Evolutionary conservation across 768 basidiomycete genomes (phyloP).

Genomic region (Cubamyces lactineus): DNA sequence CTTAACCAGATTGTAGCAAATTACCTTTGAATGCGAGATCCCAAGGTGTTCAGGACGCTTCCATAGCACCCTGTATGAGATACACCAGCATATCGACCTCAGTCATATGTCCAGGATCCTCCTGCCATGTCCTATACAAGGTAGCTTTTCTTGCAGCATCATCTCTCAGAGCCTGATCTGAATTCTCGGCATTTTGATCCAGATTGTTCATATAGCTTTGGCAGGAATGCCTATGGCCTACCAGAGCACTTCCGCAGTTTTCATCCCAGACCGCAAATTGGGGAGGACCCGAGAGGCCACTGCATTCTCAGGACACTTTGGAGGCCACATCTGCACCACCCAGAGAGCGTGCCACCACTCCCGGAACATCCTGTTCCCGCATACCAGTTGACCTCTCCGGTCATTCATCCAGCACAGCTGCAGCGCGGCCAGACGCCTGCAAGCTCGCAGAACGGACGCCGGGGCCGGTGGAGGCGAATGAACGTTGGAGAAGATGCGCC

Average conservation of each 20-base stretch:
- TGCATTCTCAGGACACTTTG: neutral
- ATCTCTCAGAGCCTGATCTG: neutral
- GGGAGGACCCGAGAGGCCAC: neutral
- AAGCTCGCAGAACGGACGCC: neutral
- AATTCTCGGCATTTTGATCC: neutral
- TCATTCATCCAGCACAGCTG: neutral
- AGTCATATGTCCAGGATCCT: conserved; percentile 24
- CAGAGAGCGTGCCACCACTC: neutral
- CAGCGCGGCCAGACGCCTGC: neutral
- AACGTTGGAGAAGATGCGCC: conserved; percentile 26
- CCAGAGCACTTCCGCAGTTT: conserved; percentile 9
- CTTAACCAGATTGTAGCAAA: neutral
- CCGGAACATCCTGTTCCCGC: neutral
- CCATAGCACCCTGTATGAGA: conserved; percentile 13
- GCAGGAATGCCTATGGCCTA: conserved; percentile 2
- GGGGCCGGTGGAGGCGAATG: conserved; percentile 35
- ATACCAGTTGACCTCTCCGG: neutral
- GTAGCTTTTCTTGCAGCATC: neutral
- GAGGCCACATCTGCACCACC: neutral
- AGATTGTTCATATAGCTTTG: conserved; percentile 6
- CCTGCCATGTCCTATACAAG: conserved; percentile 24
- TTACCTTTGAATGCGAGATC: conserved; percentile 10
- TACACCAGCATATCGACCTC: conserved; percentile 18
- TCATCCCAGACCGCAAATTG: neutral
- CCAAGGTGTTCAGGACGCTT: conserved; percentile 15